phyloP scores from a whole-genome alignment of 768 basidiomycete species.

The Lactarius psammicola region DNA sequence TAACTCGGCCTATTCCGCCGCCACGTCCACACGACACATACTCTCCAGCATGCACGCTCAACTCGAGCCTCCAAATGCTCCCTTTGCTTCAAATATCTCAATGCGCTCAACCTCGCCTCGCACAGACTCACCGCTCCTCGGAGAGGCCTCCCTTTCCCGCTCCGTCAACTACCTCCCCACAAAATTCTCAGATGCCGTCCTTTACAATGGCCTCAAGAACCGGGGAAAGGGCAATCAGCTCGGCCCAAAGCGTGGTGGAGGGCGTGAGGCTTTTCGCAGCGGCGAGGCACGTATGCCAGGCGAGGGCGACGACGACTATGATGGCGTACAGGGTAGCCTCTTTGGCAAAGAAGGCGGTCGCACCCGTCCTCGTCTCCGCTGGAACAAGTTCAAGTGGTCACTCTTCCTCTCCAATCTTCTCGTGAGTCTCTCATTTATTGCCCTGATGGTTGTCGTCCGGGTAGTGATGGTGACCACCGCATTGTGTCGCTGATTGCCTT shows the following conservation, averaged over 20 bases:
- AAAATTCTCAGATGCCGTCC: constrained; percentile 60
- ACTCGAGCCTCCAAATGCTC: constrained; percentile 43
- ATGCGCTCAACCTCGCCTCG: constrained; percentile 33
- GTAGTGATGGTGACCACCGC: not conserved
- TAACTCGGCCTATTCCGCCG: constrained; percentile 45
- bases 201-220: constrained; percentile 44
- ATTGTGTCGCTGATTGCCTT: constrained; percentile 7
- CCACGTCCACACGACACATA: constrained; percentile 50
- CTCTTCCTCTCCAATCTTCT: constrained; percentile 64
- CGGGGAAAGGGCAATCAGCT: constrained; percentile 40
- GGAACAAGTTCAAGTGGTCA: constrained; percentile 86
- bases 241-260: constrained; percentile 63
- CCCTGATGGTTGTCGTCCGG: not conserved
- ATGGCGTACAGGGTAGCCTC: constrained; percentile 39
- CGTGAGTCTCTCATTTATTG: constrained; percentile 43
- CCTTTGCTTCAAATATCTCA: constrained; percentile 37
- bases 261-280: constrained; percentile 54
- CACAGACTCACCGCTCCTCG: constrained; percentile 31
- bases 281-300: constrained; percentile 42
- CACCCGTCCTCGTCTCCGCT: constrained; percentile 50
- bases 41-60: constrained; percentile 39
- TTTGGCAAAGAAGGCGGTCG: constrained; percentile 44
- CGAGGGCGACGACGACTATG: constrained; percentile 40
- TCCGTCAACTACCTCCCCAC: constrained; percentile 72
- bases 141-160: constrained; percentile 40